phyloP scores from a whole-genome alignment of 2,329 filamentous ascomycete genomes.

The Calonectria honghensis region DNA sequence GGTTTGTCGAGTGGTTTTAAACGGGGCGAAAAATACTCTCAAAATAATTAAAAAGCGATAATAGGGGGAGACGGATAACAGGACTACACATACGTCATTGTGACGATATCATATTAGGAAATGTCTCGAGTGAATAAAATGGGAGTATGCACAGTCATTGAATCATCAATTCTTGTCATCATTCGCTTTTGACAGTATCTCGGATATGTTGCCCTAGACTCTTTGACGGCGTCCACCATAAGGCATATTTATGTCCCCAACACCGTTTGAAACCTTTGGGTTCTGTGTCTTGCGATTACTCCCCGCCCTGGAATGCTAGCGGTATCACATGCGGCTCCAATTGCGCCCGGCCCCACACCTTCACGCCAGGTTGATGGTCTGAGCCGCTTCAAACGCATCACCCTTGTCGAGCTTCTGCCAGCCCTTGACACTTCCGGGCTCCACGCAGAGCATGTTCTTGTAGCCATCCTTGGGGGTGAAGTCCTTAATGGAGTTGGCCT shows the following conservation, averaged over 20 bases:
- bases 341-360: not conserved
- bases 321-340: conserved; percentile 33
- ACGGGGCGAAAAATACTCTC: not conserved
- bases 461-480: conserved; percentile 93
- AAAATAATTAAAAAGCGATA: conserved; percentile 13
- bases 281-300: conserved; percentile 24
- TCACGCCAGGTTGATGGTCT: conserved; percentile 69
- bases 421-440: conserved; percentile 87
- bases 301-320: not conserved
- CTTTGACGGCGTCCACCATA: not conserved
- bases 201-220: conserved; percentile 26
- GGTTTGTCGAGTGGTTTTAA: not conserved
- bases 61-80: not conserved
- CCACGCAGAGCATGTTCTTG: conserved; percentile 95
- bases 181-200: conserved; percentile 19
- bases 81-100: not conserved
- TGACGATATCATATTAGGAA: conserved; percentile 23
- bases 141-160: conserved; percentile 24
- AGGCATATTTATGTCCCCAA: conserved; percentile 22
- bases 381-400: conserved; percentile 78
- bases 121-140: conserved; percentile 34
- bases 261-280: conserved; percentile 3
- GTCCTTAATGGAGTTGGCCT: conserved; percentile 87
- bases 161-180: conserved; percentile 40
- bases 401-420: conserved; percentile 92